phyloP scores from a whole-genome alignment of 2,329 filamentous ascomycete genomes.

The Penicillium sumatraense region DNA sequence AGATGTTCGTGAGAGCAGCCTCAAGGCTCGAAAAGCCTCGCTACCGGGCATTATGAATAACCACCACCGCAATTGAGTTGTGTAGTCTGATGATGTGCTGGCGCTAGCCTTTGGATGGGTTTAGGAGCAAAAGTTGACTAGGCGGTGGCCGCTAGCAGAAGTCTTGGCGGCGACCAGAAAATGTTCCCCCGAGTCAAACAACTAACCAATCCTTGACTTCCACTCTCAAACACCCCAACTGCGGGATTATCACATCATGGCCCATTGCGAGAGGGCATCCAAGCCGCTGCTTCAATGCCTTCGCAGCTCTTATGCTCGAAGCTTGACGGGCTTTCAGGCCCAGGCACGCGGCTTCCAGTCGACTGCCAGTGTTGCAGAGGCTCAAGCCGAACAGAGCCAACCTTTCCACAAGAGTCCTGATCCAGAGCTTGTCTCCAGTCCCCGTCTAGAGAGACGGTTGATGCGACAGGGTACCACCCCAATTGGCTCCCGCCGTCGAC shows the following conservation, averaged over 20 bases:
- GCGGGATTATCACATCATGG: constrained; percentile 35
- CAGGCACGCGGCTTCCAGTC: constrained; percentile 55
- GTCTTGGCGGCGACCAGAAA: constrained; percentile 41
- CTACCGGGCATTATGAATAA: constrained; percentile 40
- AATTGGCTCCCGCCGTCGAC: constrained; percentile 82
- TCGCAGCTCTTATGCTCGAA: constrained; percentile 39
- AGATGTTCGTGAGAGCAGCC: constrained; percentile 44
- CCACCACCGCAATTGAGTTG: constrained; percentile 7
- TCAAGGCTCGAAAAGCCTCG: constrained; percentile 41
- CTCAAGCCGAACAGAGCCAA: constrained; percentile 46
- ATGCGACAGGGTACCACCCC: constrained; percentile 71
- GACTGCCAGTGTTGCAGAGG: constrained; percentile 50
- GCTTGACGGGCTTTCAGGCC: constrained; percentile 38
- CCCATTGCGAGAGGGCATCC: constrained; percentile 48
- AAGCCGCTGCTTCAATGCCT: constrained; percentile 49
- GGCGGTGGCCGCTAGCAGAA: constrained; percentile 40
- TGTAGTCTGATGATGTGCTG: constrained; percentile 16
- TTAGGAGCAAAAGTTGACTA: constrained; percentile 39
- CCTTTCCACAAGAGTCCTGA: constrained; percentile 56
- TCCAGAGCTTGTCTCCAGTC: constrained; percentile 69
- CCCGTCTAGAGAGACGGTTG: constrained; percentile 68
- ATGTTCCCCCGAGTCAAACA: constrained; percentile 41
- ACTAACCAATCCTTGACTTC: constrained; percentile 20
- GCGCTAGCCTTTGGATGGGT: constrained; percentile 11
- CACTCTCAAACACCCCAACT: constrained; percentile 19